Conservation (phyloP, 139 green algal species). For the Trebouxia sp. region DNA sequence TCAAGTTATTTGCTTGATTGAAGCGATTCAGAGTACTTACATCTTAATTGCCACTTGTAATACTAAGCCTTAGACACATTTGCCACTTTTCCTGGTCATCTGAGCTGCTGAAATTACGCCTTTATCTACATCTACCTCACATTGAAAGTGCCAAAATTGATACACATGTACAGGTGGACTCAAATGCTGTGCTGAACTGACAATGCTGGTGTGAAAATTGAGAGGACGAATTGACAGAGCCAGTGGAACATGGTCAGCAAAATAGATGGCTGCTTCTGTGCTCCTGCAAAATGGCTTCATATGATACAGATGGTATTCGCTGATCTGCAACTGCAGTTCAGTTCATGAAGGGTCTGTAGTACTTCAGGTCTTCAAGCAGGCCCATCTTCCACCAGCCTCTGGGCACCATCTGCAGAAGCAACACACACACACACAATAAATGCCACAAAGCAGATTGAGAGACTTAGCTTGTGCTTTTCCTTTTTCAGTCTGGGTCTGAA, state of each 20-base stretch:
- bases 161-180: too few species aligned
- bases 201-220: too few species aligned
- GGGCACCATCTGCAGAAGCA: conserved; percentile 62
- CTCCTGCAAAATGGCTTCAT: neutral
- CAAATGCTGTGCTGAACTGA: too few species aligned
- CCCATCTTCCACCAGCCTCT: conserved; percentile 51
- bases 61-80: too few species aligned
- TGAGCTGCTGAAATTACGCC: too few species aligned
- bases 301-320: neutral
- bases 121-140: too few species aligned
- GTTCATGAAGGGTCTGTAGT: conserved; percentile 53
- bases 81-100: too few species aligned
- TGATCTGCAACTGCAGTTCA: neutral
- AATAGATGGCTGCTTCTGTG: neutral
- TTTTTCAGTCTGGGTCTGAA: neutral
- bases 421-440: too few species aligned
- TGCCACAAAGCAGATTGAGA: neutral
- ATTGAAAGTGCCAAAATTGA: too few species aligned
- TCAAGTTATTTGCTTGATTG: too few species aligned
- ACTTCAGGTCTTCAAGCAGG: conserved; percentile 58
- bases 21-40: too few species aligned
- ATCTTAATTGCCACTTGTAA: too few species aligned
- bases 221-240: neutral
- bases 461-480: neutral
- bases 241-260: neutral